Evolutionary conservation across 2,329 filamentous ascomycete species (phyloP).

Genomic region (Whalleya microplaca): DNA sequence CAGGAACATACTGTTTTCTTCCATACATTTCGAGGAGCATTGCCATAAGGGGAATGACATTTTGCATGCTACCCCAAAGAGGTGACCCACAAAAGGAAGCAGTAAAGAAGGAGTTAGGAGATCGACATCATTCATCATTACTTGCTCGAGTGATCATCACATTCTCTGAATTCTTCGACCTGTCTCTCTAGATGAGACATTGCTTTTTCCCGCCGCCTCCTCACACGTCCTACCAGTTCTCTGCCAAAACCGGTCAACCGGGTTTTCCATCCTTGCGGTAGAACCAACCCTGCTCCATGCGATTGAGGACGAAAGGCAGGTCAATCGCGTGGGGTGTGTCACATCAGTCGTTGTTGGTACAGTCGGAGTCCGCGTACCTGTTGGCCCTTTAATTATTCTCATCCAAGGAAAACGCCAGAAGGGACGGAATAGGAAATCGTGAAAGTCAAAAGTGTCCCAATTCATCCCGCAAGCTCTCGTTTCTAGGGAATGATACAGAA

Average conservation of each 20-base stretch:
- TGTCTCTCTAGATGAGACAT: constrained; percentile 1
- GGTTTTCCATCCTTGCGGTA: constrained; percentile 13
- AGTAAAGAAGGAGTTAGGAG: constrained; percentile 9
- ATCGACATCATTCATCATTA: constrained; percentile 26
- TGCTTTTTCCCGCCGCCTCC: constrained; percentile 9
- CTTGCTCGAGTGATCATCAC: constrained; percentile 14
- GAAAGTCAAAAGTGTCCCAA: constrained; percentile 4
- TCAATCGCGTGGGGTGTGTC: neutral
- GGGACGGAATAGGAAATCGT: neutral
- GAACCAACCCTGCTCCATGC: neutral
- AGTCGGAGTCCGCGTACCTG: neutral
- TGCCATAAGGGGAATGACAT: neutral
- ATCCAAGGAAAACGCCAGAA: neutral
- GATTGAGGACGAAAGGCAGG: too few relatives aligned
- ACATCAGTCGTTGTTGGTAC: too few relatives aligned
- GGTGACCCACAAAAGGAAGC: constrained; percentile 4
- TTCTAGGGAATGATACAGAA: constrained; percentile 7
- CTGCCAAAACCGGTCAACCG: constrained; percentile 10
- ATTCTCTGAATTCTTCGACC: constrained; percentile 7
- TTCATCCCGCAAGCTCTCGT: constrained; percentile 11
- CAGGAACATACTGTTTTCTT: constrained; percentile 13
- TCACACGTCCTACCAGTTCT: neutral
- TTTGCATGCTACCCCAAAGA: neutral
- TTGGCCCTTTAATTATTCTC: neutral
- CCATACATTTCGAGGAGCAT: neutral